These are phyloP conservation scores for Suillus occidentalis DNA, from an alignment of 768 basidiomycete species.

Conservation along the genomic window DNA sequence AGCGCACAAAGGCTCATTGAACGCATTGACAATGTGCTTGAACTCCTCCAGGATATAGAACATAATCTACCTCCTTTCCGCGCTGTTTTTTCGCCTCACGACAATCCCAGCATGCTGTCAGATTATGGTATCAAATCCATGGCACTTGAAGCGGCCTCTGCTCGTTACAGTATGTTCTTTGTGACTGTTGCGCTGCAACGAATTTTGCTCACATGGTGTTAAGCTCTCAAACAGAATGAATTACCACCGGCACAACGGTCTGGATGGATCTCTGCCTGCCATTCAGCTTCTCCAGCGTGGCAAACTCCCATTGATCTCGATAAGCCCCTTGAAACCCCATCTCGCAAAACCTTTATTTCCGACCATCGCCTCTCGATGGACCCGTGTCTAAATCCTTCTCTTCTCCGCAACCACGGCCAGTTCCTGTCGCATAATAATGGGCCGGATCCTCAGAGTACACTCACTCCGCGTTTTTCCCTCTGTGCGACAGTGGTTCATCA, in stretches of 20 bases:
- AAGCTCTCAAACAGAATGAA: conserved; percentile 29
- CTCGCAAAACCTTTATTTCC: conserved; percentile 33
- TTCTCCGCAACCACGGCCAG: conserved; percentile 46
- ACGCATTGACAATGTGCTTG: conserved; percentile 17
- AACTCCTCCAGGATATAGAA: conserved; percentile 28
- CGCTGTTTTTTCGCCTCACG: conserved; percentile 29
- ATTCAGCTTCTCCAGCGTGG: conserved; percentile 25
- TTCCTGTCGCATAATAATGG: conserved; percentile 50
- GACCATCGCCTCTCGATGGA: conserved; percentile 38
- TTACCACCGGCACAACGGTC: conserved; percentile 34
- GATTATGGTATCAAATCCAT: conserved; percentile 24
- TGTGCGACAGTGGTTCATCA: conserved; percentile 52
- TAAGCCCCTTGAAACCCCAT: background rate
- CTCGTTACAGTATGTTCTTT: conserved; percentile 24
- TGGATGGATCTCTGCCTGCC: conserved; percentile 25
- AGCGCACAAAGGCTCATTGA: background rate
- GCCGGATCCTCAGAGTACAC: conserved; percentile 39
- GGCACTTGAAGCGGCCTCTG: conserved; percentile 27
- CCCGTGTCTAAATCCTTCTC: conserved; percentile 36
- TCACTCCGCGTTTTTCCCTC: conserved; percentile 55
- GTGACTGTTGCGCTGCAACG: background rate
- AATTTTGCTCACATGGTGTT: background rate
- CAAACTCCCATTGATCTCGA: conserved; percentile 32
- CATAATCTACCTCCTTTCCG: conserved; percentile 32
- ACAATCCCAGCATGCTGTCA: conserved; percentile 29